phyloP scores from a whole-genome alignment of 768 basidiomycete genomes.

The Amanita thiersii region DNA sequence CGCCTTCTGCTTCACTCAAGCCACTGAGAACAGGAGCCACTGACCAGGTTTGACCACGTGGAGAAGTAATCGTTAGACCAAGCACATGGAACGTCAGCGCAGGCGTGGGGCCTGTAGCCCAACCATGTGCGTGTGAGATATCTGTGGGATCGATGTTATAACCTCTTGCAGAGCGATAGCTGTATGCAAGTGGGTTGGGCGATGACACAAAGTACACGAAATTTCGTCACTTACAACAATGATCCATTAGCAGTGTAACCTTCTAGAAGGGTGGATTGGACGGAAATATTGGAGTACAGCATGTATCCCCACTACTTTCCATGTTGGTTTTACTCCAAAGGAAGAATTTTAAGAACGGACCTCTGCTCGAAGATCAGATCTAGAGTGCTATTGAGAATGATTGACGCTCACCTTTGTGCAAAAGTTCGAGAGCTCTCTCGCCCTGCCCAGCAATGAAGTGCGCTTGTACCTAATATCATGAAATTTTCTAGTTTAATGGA shows the following conservation, averaged over 20 bases:
- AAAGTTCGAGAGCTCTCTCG: constrained; percentile 35
- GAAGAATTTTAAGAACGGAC: constrained; percentile 5
- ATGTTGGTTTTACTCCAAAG: background rate
- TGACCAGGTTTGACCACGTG: constrained; percentile 32
- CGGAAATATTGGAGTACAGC: constrained; percentile 35
- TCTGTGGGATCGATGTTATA: constrained; percentile 39
- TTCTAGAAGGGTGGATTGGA: constrained; percentile 33
- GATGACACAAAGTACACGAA: too few relatives aligned
- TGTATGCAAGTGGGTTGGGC: too few relatives aligned
- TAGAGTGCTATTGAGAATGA: background rate
- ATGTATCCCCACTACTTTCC: constrained; percentile 37
- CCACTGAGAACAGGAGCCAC: constrained; percentile 36
- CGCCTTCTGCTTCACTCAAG: constrained; percentile 31
- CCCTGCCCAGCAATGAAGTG: constrained; percentile 40
- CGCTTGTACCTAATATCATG: constrained; percentile 37
- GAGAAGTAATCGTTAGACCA: constrained; percentile 32
- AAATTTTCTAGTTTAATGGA: background rate
- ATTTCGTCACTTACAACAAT: too few relatives aligned
- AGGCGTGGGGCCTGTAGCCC: constrained; percentile 41
- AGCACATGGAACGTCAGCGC: constrained; percentile 40
- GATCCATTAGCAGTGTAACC: constrained; percentile 41
- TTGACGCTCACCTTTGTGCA: constrained; percentile 22
- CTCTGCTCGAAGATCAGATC: constrained; percentile 9
- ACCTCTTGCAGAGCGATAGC: constrained; percentile 34
- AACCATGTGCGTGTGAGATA: constrained; percentile 40